A percentile compares a stretch with the other conserved stretches of the same genome.
Evolutionary conservation across 2,329 filamentous ascomycete genomes (phyloP).

Genomic region (Fusarium irregulare): DNA sequence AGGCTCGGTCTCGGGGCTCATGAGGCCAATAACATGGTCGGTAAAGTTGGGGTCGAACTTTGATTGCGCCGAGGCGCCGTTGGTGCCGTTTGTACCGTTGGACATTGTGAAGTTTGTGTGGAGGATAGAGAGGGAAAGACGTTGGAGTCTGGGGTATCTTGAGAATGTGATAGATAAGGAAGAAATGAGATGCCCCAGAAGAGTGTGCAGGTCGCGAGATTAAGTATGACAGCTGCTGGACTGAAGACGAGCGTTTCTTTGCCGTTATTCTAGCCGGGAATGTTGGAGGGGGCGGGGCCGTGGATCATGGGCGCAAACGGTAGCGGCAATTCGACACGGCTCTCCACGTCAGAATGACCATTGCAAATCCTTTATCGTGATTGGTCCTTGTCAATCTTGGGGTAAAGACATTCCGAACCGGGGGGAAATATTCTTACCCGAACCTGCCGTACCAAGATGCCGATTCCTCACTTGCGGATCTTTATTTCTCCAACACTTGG

Average conservation of each 20-base stretch:
- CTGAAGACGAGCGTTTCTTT: conserved; percentile 11
- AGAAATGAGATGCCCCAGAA: neutral
- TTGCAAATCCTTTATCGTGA: conserved; percentile 16
- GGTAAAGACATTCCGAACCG: conserved; percentile 7
- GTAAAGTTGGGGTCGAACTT: conserved; percentile 83
- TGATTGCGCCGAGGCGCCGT: conserved; percentile 23
- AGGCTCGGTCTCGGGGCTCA: conserved; percentile 75
- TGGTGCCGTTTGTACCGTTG: conserved; percentile 35
- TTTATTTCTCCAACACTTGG: conserved; percentile 31
- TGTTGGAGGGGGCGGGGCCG: conserved; percentile 37
- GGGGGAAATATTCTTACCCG: conserved; percentile 37
- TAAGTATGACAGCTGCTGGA: conserved; percentile 8
- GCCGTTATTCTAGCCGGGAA: conserved; percentile 35
- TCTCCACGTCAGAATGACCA: conserved; percentile 30
- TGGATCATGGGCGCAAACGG: conserved; percentile 18
- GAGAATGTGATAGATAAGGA: neutral
- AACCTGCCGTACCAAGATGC: conserved; percentile 24
- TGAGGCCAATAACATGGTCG: conserved; percentile 76
- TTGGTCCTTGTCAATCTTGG: conserved; percentile 22
- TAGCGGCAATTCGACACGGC: conserved; percentile 39
- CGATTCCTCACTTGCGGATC: conserved; percentile 21
- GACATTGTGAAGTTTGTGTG: conserved; percentile 27
- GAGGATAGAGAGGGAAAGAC: no score
- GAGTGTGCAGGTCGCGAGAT: conserved; percentile 7
- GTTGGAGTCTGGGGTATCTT: conserved; percentile 14